Evolutionary conservation across 495 filamentous ascomycete genomes (phyloP).

Genomic region (Wilcoxina mikolae): DNA sequence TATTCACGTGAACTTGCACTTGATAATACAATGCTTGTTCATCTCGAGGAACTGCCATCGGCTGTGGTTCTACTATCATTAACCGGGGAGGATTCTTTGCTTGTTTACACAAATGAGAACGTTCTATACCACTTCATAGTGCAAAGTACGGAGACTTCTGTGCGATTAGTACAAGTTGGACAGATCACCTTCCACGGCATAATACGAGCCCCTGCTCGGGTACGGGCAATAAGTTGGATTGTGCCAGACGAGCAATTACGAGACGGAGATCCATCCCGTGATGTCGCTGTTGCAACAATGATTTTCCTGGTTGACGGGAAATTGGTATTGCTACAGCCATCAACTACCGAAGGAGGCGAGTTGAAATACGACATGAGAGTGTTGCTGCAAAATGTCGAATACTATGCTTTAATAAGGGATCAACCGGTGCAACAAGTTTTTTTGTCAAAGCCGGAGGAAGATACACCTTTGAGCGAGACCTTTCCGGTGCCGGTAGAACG

Average conservation of each 20-base stretch:
- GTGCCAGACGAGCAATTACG: conserved; percentile 78
- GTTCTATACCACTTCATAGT: conserved; percentile 90
- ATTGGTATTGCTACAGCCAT: conserved; percentile 80
- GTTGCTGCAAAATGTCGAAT: conserved; percentile 88
- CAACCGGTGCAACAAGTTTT: conserved; percentile 37
- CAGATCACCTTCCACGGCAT: conserved; percentile 96
- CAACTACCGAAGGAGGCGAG: conserved; percentile 54
- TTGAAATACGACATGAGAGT: conserved; percentile 97
- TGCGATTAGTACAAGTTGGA: conserved; percentile 78
- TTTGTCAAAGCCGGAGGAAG: conserved; percentile 12
- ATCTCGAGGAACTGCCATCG: conserved; percentile 60
- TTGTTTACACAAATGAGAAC: conserved; percentile 96
- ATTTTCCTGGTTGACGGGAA: conserved; percentile 93
- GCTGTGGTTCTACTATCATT: conserved; percentile 74
- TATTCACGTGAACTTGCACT: conserved; percentile 77
- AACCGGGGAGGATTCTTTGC: conserved; percentile 81
- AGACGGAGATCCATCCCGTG: conserved; percentile 87
- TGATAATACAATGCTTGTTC: conserved; percentile 54
- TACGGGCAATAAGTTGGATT: conserved; percentile 90
- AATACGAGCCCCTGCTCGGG: conserved; percentile 79
- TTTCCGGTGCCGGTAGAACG: conserved; percentile 31
- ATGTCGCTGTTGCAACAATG: conserved; percentile 87
- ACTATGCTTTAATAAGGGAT: conserved; percentile 82
- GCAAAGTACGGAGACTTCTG: conserved; percentile 45
- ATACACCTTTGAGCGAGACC: conserved; percentile 10